A percentile compares a stretch with the other conserved stretches of the same genome.
Conservation (phyloP, 2,329 filamentous ascomycete genomes). For the Fusarium marasasianum region DNA sequence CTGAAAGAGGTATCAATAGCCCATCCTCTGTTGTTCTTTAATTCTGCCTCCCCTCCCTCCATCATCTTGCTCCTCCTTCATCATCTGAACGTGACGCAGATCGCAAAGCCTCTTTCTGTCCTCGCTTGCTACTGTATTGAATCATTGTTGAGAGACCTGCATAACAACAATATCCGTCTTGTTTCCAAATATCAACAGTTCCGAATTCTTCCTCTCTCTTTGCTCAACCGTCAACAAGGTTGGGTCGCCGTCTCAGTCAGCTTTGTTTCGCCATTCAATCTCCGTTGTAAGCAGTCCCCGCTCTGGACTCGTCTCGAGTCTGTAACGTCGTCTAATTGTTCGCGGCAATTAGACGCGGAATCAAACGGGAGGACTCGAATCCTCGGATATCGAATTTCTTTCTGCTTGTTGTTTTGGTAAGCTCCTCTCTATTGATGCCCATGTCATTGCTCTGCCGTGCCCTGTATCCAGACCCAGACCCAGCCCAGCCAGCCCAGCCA, state of each 20-base stretch:
- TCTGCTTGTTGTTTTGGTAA: constrained; percentile 34
- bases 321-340: constrained; percentile 7
- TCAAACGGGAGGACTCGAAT: background rate
- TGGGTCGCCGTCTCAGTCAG: constrained; percentile 17
- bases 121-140: background rate
- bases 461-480: constrained; percentile 16
- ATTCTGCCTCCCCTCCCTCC: constrained; percentile 25
- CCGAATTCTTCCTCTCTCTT: constrained; percentile 13
- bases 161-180: constrained; percentile 9
- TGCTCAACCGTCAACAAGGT: constrained; percentile 26
- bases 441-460: constrained; percentile 16
- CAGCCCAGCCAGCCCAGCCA: background rate
- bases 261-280: constrained; percentile 24
- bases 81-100: constrained; percentile 26
- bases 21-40: constrained; percentile 16
- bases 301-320: constrained; percentile 1
- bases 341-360: constrained; percentile 26
- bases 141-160: constrained; percentile 10
- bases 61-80: constrained; percentile 21
- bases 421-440: constrained; percentile 18
- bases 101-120: constrained; percentile 25
- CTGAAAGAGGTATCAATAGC: constrained; percentile 28
- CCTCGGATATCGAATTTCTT: constrained; percentile 27
- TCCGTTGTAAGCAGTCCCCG: constrained; percentile 13
- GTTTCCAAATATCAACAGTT: constrained; percentile 15